These are phyloP conservation scores for Colletotrichum sp. DNA, from an alignment of 2,329 filamentous ascomycete species.

Conservation along the genomic window DNA sequence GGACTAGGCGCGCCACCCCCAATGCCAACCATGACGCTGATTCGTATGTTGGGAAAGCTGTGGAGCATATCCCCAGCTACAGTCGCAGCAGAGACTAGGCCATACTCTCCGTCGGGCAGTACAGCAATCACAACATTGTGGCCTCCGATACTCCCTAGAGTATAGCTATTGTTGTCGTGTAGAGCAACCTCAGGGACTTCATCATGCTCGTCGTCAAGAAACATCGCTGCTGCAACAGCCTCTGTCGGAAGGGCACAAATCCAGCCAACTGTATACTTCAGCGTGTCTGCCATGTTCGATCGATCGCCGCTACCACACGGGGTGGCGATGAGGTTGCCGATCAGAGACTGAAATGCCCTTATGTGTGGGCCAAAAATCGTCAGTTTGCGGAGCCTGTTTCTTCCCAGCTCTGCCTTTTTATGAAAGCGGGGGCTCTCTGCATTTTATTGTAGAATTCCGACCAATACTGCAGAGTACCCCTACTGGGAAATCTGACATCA, in stretches of 20 bases:
- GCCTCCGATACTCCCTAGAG: background rate
- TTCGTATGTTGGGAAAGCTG: conserved; percentile 32
- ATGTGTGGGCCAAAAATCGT: too few species aligned
- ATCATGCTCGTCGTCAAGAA: background rate
- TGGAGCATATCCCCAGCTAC: conserved; percentile 31
- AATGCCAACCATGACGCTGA: conserved; percentile 38
- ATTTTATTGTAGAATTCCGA: too few species aligned
- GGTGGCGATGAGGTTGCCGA: too few species aligned
- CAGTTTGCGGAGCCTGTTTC: too few species aligned
- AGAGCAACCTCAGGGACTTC: background rate
- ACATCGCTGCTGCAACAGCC: background rate
- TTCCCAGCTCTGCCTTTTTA: too few species aligned
- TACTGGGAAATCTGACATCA: too few species aligned
- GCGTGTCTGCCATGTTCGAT: too few species aligned
- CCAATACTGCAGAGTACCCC: too few species aligned
- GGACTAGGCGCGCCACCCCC: conserved; percentile 38
- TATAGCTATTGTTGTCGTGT: background rate
- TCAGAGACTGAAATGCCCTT: too few species aligned
- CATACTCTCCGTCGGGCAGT: conserved; percentile 7
- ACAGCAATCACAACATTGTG: background rate
- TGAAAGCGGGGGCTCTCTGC: too few species aligned
- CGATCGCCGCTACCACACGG: too few species aligned
- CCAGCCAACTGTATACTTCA: background rate
- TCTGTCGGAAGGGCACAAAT: background rate
- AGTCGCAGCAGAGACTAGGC: background rate